Base-by-base conservation (phyloP, 768 basidiomycete species). In the Glaciozyma antarctica region DNA sequence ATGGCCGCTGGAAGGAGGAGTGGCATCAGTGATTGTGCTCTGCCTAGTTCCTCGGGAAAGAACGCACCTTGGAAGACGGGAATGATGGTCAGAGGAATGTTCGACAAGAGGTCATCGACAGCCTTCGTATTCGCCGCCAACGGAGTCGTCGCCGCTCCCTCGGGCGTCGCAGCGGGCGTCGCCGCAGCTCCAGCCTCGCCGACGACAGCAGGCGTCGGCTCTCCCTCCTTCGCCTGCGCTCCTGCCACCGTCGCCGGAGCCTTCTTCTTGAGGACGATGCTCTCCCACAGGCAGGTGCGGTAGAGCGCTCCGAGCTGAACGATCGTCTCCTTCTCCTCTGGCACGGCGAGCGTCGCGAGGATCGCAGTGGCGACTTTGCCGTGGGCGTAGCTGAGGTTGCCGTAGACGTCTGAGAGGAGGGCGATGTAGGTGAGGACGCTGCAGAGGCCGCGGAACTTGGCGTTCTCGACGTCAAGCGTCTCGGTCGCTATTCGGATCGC, bases 351-450 rank as follows among this genome's bases (percentile, higher is more conserved):
- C 6, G 84, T 85, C 72, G 88, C 85, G 43, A 94, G 81, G 47
- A 93, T 80, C 3, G 84, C 79, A 13, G 86, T 84, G 1, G 88
- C 84, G 32, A 85, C 82, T 63, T 90, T 83, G 47, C 87, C 85
- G 73, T 92, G 89, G 26, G 86, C 82, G 75, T 87, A 90, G 10
- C 87, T 86, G 24, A 88, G 83, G 38, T 86, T 88, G 8, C 85
- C 82, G 76, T 92, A 92, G 22, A 92, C 84, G 71, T 95, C 92
- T 10, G 88, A 87, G 58, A 95, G 83, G 49, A 93, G 78, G 24
- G 86, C 86, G 61, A 90, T 81, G 24, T 88, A 85, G 49, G 88
- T 85, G 69, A 90, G 84, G 34, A 94, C 78, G 22, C 84, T 82
- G 53, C 90, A 82, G 12, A 94, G 81, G 67, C 78, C 81, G 41